These are phyloP conservation scores for Brettanomyces bruxellensis DNA, from an alignment of 805 yeast species.

Conservation along the genomic window DNA sequence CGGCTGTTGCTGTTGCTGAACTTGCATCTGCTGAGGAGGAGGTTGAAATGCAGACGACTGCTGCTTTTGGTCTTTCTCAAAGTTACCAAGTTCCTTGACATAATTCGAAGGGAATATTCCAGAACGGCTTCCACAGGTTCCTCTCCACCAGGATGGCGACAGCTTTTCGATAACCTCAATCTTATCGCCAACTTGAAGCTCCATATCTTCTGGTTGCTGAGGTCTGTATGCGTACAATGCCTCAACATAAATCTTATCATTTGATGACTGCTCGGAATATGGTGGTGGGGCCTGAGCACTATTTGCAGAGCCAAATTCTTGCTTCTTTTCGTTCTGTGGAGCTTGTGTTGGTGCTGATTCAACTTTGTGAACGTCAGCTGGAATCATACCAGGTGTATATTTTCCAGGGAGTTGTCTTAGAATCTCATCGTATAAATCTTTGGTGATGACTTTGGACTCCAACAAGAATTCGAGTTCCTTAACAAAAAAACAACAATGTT, in stretches of 20 bases:
- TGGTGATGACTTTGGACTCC: conserved; percentile 66
- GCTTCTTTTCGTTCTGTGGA: conserved; percentile 2
- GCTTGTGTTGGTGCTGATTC: background rate
- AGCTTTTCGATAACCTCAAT: conserved; percentile 62
- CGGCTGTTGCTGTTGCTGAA: conserved; percentile 4
- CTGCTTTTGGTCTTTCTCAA: conserved; percentile 3
- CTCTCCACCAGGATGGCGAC: conserved; percentile 90
- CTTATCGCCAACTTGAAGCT: conserved; percentile 55
- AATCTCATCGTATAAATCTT: conserved; percentile 44
- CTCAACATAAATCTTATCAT: conserved; percentile 35
- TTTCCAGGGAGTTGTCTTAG: conserved; percentile 45
- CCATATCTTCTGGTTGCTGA: conserved; percentile 68
- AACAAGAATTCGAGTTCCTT: conserved; percentile 68
- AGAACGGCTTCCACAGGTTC: conserved; percentile 43
- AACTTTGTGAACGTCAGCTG: background rate
- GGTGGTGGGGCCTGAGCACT: conserved; percentile 5
- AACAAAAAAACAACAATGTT: background rate
- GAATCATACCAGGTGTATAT: conserved; percentile 39
- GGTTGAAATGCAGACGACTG: conserved; percentile 7
- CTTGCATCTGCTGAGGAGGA: conserved; percentile 12
- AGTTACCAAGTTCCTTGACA: conserved; percentile 35
- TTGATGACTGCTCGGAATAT: background rate
- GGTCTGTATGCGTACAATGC: conserved; percentile 71
- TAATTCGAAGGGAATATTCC: conserved; percentile 93
- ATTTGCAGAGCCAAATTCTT: conserved; percentile 3